These are phyloP conservation scores for Typha latifolia DNA, from an alignment of 176 grass and related monocot species.

Conservation along the genomic window DNA sequence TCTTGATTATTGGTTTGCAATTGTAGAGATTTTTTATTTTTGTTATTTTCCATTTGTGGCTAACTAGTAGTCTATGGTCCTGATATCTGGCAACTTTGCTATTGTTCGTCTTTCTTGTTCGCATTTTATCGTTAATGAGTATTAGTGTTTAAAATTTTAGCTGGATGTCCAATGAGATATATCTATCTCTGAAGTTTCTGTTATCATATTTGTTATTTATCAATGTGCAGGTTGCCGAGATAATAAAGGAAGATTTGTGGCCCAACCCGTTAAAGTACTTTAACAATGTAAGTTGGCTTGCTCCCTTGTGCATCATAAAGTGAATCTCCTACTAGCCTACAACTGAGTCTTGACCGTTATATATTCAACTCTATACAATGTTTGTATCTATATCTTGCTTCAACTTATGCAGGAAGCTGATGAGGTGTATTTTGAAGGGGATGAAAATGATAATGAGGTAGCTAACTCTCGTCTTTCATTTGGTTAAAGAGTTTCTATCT, in stretches of 20 bases:
- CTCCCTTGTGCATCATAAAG: not conserved
- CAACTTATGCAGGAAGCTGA: not conserved
- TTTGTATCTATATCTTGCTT: not conserved
- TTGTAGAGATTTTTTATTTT: too few species aligned
- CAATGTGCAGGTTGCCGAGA: constrained; percentile 26
- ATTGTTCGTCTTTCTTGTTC: not conserved
- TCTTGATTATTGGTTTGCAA: not conserved
- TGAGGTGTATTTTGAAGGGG: not conserved
- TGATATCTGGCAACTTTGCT: not conserved
- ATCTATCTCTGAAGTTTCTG: constrained; percentile 4
- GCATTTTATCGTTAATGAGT: not conserved
- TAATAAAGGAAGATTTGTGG: constrained; percentile 43
- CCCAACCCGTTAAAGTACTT: constrained; percentile 36
- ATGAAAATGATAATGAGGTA: not conserved
- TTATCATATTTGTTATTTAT: not conserved
- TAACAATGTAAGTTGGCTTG: constrained; percentile 23
- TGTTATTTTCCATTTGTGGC: not conserved
- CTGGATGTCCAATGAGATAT: not conserved
- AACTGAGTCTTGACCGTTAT: not conserved
- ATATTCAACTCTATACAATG: not conserved
- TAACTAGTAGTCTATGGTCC: not conserved
- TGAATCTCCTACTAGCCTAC: not conserved
- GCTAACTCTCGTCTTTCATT: not conserved
- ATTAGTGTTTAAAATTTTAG: not conserved
- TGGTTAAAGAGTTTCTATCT: too few species aligned